These are phyloP conservation scores for Chaetomiaceae sp. DNA, from an alignment of 2,329 filamentous ascomycete genomes.

Conservation along the genomic window DNA sequence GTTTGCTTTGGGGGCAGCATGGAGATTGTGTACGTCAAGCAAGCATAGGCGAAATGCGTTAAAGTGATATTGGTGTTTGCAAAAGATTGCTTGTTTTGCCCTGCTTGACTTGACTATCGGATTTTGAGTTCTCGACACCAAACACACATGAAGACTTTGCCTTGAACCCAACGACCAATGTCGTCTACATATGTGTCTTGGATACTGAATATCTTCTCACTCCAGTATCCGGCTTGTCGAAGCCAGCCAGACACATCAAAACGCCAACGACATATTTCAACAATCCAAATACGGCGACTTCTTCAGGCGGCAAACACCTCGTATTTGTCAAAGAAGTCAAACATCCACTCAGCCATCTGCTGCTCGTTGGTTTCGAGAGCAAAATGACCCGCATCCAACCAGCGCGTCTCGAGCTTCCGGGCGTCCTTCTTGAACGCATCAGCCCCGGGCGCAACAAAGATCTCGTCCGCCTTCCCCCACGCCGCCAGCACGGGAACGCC, in stretches of 20 bases:
- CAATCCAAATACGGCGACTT: too few relatives aligned
- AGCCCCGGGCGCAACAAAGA: constrained; percentile 48
- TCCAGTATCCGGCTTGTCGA: too few relatives aligned
- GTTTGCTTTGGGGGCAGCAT: constrained; percentile 13
- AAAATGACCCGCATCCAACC: constrained; percentile 56
- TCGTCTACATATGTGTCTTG: too few relatives aligned
- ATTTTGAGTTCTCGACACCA: too few relatives aligned
- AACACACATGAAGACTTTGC: too few relatives aligned
- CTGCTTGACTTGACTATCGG: too few relatives aligned
- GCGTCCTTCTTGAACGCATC: constrained; percentile 51
- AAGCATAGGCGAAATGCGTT: constrained; percentile 15
- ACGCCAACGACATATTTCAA: too few relatives aligned
- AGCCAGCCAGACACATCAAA: too few relatives aligned
- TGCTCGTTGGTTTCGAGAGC: constrained; percentile 38
- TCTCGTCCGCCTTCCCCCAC: constrained; percentile 55
- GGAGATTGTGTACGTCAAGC: constrained; percentile 15
- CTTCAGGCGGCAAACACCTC: constrained; percentile 21
- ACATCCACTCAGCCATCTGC: constrained; percentile 29
- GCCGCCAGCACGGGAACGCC: constrained; percentile 51
- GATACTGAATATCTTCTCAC: too few relatives aligned
- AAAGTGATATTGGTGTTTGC: not conserved
- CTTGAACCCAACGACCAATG: too few relatives aligned
- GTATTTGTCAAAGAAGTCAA: constrained; percentile 29
- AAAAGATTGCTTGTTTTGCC: too few relatives aligned
- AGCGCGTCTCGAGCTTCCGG: constrained; percentile 42